A percentile compares a stretch with the other conserved stretches of the same genome.
phyloP scores from a whole-genome alignment of 2,329 filamentous ascomycete species.

The Exophiala sp. region DNA sequence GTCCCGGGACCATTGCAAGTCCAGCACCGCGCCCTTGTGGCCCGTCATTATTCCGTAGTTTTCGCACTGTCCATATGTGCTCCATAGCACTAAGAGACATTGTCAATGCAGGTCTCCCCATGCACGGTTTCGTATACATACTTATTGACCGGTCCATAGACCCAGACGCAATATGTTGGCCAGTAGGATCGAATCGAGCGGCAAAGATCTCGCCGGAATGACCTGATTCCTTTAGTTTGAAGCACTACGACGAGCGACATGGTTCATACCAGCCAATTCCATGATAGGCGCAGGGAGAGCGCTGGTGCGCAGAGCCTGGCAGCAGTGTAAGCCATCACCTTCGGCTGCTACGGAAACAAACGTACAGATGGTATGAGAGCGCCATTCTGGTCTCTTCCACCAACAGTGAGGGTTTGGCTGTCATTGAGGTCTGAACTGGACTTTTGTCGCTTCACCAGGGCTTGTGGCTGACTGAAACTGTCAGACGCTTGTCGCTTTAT shows the following conservation, averaged over 20 bases:
- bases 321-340: constrained; percentile 23
- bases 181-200: constrained; percentile 81
- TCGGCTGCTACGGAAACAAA: constrained; percentile 21
- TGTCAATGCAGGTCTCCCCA: not conserved
- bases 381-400: constrained; percentile 49
- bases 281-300: constrained; percentile 84
- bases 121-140: constrained; percentile 42
- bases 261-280: constrained; percentile 72
- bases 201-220: constrained; percentile 80
- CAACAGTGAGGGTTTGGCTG: constrained; percentile 53
- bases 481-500: constrained; percentile 89
- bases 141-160: constrained; percentile 90
- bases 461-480: constrained; percentile 70
- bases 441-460: constrained; percentile 87
- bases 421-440: constrained; percentile 52
- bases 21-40: constrained; percentile 84
- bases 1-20: constrained; percentile 95
- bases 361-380: constrained; percentile 62
- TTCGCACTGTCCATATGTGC: constrained; percentile 84
- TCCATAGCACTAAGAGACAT: constrained; percentile 68
- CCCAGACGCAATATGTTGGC: constrained; percentile 83
- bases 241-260: not conserved
- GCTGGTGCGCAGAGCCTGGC: constrained; percentile 70
- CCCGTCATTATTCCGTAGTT: constrained; percentile 87
- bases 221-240: constrained; percentile 35